A percentile compares a stretch with the other conserved stretches of the same genome.
Conservation (phyloP, 179 eudicot genomes). For the Vitellaria paradoxa region DNA sequence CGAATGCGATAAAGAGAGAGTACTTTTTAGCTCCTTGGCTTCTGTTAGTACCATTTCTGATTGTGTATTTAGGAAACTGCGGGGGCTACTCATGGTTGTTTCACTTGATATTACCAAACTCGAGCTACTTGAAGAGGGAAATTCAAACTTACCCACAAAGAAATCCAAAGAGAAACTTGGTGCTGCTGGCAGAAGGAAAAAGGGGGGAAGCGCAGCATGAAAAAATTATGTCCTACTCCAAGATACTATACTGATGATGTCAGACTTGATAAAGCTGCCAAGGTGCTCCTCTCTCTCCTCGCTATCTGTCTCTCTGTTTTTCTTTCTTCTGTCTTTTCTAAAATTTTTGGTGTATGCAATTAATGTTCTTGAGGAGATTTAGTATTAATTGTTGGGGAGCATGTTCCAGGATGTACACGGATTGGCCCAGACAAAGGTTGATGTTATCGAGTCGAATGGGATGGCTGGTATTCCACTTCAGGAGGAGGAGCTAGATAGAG, state of each 20-base stretch:
- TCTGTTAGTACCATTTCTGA: conserved; percentile 61
- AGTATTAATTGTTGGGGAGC: conserved; percentile 23
- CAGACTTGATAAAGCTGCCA: conserved; percentile 26
- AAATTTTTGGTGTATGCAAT: not conserved
- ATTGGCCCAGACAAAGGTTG: conserved; percentile 21
- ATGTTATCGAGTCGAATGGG: conserved; percentile 16
- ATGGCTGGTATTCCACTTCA: conserved; percentile 16
- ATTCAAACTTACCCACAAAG: conserved; percentile 28
- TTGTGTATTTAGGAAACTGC: conserved; percentile 60
- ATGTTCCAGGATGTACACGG: conserved; percentile 52
- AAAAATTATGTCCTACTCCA: conserved; percentile 42
- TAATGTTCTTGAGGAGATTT: conserved; percentile 1
- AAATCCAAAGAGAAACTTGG: conserved; percentile 60
- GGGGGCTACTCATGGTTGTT: conserved; percentile 81
- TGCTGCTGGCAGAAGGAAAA: conserved; percentile 61
- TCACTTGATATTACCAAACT: conserved; percentile 84
- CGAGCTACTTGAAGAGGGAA: conserved; percentile 75
- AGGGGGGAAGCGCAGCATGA: conserved; percentile 60
- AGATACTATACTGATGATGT: conserved; percentile 40
- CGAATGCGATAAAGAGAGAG: conserved; percentile 46
- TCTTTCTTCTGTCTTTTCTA: not conserved
- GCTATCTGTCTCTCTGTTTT: too few relatives aligned
- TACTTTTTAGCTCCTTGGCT: conserved; percentile 75
- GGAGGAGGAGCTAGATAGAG: conserved; percentile 20
- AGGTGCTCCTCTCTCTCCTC: conserved; percentile 36